A percentile compares a stretch with the other conserved stretches of the same genome.
phyloP scores from a whole-genome alignment of 2,329 filamentous ascomycete genomes.

The Pseudogymnoascus sp. region DNA sequence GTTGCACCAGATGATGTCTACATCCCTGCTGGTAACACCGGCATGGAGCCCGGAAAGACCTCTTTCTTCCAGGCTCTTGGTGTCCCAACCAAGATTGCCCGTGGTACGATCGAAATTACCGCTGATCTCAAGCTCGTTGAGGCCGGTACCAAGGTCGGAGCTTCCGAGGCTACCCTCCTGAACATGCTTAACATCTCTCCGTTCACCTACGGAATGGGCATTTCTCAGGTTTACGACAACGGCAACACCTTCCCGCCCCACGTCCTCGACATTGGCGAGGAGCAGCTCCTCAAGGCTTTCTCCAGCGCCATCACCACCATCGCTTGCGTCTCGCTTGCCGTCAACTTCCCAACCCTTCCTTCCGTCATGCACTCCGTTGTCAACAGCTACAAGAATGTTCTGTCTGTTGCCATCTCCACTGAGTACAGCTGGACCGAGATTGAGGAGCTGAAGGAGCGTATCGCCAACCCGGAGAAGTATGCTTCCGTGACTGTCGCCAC shows the following conservation, averaged over 20 bases:
- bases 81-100: conserved; percentile 99
- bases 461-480: conserved; percentile 97
- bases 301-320: conserved; percentile 75
- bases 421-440: conserved; percentile 94
- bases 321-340: conserved; percentile 80
- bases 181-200: conserved; percentile 99
- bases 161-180: conserved; percentile 95
- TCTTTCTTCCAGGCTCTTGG: conserved; percentile 99
- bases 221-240: conserved; percentile 93
- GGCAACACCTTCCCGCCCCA: conserved; percentile 82
- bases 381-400: conserved; percentile 96
- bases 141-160: conserved; percentile 86
- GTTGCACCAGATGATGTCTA: conserved; percentile 88
- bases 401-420: conserved; percentile 82
- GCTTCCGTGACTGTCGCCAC: conserved; percentile 69
- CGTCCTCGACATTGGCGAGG: conserved; percentile 90
- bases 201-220: conserved; percentile 98
- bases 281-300: conserved; percentile 83
- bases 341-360: conserved; percentile 92
- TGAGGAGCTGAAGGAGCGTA: conserved; percentile 97
- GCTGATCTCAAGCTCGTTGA: conserved; percentile 96
- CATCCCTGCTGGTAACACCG: conserved; percentile 96
- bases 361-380: conserved; percentile 93
- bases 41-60: conserved; percentile 99
- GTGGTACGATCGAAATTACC: conserved; percentile 99